phyloP scores from a whole-genome alignment of 768 basidiomycete genomes.

The Podaxis mareebaensis region DNA sequence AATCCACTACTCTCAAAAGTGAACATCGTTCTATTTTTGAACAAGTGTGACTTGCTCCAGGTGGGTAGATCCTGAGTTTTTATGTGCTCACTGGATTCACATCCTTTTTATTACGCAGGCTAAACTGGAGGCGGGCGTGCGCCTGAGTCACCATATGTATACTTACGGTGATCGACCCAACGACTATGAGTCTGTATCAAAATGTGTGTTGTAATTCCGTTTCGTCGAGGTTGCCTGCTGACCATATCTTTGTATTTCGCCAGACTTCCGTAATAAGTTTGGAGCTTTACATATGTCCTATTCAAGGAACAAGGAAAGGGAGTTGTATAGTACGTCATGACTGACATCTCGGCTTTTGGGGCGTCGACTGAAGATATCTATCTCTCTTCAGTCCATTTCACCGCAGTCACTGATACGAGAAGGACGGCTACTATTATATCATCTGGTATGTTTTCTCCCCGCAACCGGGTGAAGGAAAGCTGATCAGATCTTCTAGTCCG shows the following conservation, averaged over 20 bases:
- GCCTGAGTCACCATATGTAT: constrained; percentile 65
- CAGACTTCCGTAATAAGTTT: constrained; percentile 79
- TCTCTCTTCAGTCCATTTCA: constrained; percentile 61
- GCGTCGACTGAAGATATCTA: constrained; percentile 9
- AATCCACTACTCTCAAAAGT: constrained; percentile 75
- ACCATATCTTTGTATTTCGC: constrained; percentile 11
- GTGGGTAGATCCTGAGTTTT: constrained; percentile 32
- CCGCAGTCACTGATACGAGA: constrained; percentile 80
- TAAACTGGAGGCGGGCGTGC: constrained; percentile 77
- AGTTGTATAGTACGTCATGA: constrained; percentile 61
- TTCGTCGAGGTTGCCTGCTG: not conserved
- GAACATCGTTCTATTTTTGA: constrained; percentile 79
- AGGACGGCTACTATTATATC: constrained; percentile 73
- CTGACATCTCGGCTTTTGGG: constrained; percentile 3
- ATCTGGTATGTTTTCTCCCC: constrained; percentile 48
- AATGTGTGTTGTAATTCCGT: constrained; percentile 50
- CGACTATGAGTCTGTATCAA: constrained; percentile 74
- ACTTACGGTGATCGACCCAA: constrained; percentile 76
- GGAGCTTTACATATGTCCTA: constrained; percentile 64
- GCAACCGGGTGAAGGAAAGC: constrained; percentile 10
- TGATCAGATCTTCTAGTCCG: constrained; percentile 45
- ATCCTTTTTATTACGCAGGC: constrained; percentile 37
- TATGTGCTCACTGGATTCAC: constrained; percentile 12
- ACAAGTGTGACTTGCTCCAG: constrained; percentile 78
- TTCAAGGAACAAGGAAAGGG: constrained; percentile 71